Conservation (phyloP, 2,329 filamentous ascomycete species). For the Xylaria multiplex region DNA sequence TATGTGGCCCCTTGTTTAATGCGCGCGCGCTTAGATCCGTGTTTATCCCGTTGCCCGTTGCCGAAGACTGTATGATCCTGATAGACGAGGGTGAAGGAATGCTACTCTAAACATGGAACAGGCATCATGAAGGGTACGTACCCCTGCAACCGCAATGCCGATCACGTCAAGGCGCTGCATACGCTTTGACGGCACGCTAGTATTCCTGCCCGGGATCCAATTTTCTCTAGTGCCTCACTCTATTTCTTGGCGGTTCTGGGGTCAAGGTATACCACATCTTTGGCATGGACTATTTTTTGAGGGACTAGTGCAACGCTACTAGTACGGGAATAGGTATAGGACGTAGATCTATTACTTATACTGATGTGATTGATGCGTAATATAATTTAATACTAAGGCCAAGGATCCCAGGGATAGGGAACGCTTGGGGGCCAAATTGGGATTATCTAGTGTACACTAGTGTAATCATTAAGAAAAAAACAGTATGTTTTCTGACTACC, state of each 20-base stretch:
- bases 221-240: neutral
- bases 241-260: neutral
- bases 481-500: too few species aligned
- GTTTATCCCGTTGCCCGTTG: too few species aligned
- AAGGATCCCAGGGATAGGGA: neutral
- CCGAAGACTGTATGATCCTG: too few species aligned
- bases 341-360: neutral
- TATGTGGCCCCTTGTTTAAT: neutral
- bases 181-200: conserved; percentile 16
- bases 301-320: neutral
- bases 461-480: conserved; percentile 3
- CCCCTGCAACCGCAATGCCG: conserved; percentile 8
- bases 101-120: neutral
- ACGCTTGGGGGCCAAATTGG: neutral
- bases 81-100: too few species aligned
- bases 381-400: neutral
- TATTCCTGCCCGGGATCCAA: neutral
- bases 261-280: neutral
- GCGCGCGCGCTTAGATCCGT: neutral
- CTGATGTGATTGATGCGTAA: neutral
- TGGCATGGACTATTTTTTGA: neutral
- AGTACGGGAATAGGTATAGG: too few species aligned
- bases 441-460: neutral
- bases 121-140: neutral
- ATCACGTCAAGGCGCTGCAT: conserved; percentile 26